These are phyloP conservation scores for Salix arbutifolia DNA, from an alignment of 345 rosid species.

Conservation along the genomic window DNA sequence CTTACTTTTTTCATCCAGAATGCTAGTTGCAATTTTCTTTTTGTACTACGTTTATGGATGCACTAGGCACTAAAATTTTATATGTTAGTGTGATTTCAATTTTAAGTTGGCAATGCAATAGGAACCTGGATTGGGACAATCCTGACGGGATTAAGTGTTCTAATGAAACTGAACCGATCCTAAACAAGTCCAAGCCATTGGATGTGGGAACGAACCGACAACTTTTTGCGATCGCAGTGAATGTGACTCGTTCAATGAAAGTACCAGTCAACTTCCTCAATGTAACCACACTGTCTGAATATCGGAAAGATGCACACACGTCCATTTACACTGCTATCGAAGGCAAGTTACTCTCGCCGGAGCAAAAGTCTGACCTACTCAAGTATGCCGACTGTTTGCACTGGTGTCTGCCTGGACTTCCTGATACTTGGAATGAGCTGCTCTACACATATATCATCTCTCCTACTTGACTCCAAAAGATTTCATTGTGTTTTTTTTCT, in stretches of 20 bases:
- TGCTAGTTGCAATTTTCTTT: too few species aligned
- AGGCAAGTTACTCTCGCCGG: constrained; percentile 10
- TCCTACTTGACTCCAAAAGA: not conserved
- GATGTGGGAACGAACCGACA: constrained; percentile 19
- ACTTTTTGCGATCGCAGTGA: not conserved
- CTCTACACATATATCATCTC: constrained; percentile 14
- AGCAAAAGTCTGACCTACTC: constrained; percentile 7
- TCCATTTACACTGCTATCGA: constrained; percentile 7
- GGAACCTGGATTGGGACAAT: constrained; percentile 24
- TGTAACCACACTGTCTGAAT: constrained; percentile 18
- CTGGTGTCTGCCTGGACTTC: constrained; percentile 25
- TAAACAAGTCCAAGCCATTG: not conserved
- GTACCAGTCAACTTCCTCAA: constrained; percentile 11
- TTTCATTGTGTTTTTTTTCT: too few species aligned
- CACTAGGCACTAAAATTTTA: too few species aligned
- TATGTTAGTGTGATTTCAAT: not conserved
- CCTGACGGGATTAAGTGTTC: constrained; percentile 22
- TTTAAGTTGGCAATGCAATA: not conserved
- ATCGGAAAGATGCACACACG: constrained; percentile 32
- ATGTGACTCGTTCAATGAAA: constrained; percentile 16
- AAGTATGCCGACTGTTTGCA: constrained; percentile 19
- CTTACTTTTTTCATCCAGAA: not conserved
- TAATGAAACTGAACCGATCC: constrained; percentile 18
- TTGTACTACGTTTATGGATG: too few species aligned
- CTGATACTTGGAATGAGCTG: constrained; percentile 26